Evolutionary conservation across 2,329 filamentous ascomycete species (phyloP).

Genomic region (Lecanicillium sp.): DNA sequence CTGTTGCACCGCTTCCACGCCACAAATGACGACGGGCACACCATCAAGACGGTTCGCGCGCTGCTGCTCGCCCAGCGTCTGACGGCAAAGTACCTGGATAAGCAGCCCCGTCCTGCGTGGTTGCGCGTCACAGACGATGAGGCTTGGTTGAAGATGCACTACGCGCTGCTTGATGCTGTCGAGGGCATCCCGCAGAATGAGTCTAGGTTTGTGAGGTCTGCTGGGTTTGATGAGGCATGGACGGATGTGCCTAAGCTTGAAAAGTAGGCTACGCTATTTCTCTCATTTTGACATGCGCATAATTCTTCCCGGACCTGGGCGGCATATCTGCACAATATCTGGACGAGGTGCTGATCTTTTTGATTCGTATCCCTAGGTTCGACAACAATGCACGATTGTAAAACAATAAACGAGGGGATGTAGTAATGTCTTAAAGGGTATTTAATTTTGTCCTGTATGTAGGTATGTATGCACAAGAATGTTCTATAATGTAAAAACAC

Average conservation of each 20-base stretch:
- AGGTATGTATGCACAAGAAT: slow-evolving; percentile 9
- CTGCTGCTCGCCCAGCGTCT: slow-evolving; percentile 53
- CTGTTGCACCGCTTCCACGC: slow-evolving; percentile 38
- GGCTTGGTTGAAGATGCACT: slow-evolving; percentile 51
- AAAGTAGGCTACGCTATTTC: too few species aligned
- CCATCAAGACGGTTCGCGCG: slow-evolving; percentile 65
- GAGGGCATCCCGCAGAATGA: slow-evolving; percentile 33
- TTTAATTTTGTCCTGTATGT: slow-evolving; percentile 11
- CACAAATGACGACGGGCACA: slow-evolving; percentile 70
- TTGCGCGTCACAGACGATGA: slow-evolving; percentile 44
- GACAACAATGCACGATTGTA: background rate
- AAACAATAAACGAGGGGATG: background rate
- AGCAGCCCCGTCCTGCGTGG: slow-evolving; percentile 31
- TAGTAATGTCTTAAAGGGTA: slow-evolving; percentile 6
- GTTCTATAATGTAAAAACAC: slow-evolving; percentile 9
- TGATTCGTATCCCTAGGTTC: background rate
- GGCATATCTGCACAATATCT: too few species aligned
- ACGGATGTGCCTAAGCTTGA: slow-evolving; percentile 25
- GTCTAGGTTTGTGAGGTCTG: slow-evolving; percentile 49
- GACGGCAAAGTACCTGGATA: slow-evolving; percentile 34
- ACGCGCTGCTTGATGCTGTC: slow-evolving; percentile 55
- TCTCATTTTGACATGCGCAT: too few species aligned
- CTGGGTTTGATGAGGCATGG: slow-evolving; percentile 62
- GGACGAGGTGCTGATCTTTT: background rate
- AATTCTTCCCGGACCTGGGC: too few species aligned